Evolutionary conservation across 2,329 filamentous ascomycete genomes (phyloP).

Genomic region (Aphanoascus verrucosus): DNA sequence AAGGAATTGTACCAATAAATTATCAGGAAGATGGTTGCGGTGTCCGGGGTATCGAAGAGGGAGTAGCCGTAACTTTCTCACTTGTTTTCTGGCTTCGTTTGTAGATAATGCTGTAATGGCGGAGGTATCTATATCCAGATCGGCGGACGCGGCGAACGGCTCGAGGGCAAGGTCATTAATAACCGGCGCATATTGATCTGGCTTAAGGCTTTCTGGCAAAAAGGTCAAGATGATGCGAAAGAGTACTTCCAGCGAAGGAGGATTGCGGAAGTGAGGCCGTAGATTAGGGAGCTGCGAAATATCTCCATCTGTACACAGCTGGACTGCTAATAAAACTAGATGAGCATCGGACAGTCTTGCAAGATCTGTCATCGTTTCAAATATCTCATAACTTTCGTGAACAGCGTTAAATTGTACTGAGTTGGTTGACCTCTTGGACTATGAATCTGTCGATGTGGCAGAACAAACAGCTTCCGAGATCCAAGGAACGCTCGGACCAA

Average conservation of each 20-base stretch:
- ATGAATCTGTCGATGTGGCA: constrained; percentile 9
- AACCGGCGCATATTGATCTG: constrained; percentile 40
- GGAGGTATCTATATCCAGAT: constrained; percentile 36
- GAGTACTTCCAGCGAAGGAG: constrained; percentile 42
- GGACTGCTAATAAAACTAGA: constrained; percentile 48
- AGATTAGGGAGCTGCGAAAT: constrained; percentile 43
- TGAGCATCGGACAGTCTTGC: constrained; percentile 43
- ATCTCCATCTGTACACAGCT: constrained; percentile 46
- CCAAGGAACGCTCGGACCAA: constrained; percentile 14
- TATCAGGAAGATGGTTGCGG: constrained; percentile 34
- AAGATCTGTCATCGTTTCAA: constrained; percentile 29
- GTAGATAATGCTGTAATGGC: constrained; percentile 41
- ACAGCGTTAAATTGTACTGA: neutral
- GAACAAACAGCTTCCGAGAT: neutral
- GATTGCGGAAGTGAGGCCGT: constrained; percentile 39
- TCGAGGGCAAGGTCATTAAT: constrained; percentile 39
- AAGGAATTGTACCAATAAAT: constrained; percentile 46
- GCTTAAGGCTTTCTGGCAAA: constrained; percentile 48
- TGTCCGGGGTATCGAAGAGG: constrained; percentile 40
- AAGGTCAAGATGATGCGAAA: constrained; percentile 52
- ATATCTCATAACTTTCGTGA: constrained; percentile 10
- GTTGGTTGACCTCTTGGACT: neutral
- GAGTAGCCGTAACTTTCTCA: constrained; percentile 43
- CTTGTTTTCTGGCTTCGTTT: constrained; percentile 41
- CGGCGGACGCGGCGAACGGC: constrained; percentile 13